Percentiles rank a stretch among this genome's conserved stretches.
phyloP scores from a whole-genome alignment of 1,284 basidiomycete species.

The Cryptococcus amylolentus region DNA sequence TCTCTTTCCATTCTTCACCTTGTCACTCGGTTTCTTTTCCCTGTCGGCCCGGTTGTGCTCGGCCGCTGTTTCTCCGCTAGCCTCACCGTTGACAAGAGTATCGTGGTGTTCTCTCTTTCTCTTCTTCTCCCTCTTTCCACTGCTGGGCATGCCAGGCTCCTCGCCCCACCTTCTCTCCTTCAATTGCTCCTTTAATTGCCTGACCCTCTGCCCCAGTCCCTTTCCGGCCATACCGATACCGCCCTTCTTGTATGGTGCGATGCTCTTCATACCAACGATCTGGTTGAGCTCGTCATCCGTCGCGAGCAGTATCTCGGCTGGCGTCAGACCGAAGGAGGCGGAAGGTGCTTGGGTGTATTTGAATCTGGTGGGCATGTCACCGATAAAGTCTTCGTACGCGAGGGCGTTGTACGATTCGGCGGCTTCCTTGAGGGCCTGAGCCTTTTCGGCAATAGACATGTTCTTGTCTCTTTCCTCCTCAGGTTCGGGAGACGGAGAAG shows the following conservation, averaged over 20 bases:
- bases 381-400: conserved; percentile 95
- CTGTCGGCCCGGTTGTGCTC: conserved; percentile 13
- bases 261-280: conserved; percentile 80
- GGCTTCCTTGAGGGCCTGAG: conserved; percentile 70
- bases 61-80: conserved; percentile 3
- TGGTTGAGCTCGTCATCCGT: conserved; percentile 91
- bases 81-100: conserved; percentile 2
- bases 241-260: conserved; percentile 78
- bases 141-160: conserved; percentile 23
- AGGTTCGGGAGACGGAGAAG: conserved; percentile 23
- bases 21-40: not conserved
- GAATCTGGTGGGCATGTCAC: conserved; percentile 87
- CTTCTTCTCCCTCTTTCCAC: conserved; percentile 48
- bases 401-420: conserved; percentile 86
- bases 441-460: conserved; percentile 74
- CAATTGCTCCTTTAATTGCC: conserved; percentile 67
- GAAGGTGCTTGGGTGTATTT: conserved; percentile 75
- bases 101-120: conserved; percentile 48
- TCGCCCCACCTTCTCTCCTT: conserved; percentile 53
- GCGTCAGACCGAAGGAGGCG: conserved; percentile 68
- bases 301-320: conserved; percentile 86
- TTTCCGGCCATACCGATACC: conserved; percentile 52
- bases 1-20: conserved; percentile 2
- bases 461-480: conserved; percentile 50
- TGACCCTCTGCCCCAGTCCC: conserved; percentile 69